Base-by-base conservation (phyloP, 768 basidiomycete genomes). In the Ramaria sp. region DNA sequence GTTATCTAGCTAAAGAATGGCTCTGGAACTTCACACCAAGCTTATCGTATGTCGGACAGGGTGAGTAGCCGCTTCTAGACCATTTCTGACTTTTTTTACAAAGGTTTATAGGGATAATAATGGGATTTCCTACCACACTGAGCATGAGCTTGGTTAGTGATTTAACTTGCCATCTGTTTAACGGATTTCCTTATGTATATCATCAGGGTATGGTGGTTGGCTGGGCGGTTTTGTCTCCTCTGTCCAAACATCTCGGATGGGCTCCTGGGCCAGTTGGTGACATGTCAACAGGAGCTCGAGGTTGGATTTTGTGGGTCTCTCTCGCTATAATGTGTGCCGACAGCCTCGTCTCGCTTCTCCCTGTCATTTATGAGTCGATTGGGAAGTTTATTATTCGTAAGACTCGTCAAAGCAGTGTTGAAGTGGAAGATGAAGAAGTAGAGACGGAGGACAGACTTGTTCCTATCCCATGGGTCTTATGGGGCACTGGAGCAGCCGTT, bases 231-330 rank as follows among this genome's bases (percentile, higher is more conserved):
- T 72, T 98, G n/a, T 91, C 91, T 0, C 95, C 95, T 5, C 63
- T 97, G 6, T 78, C 92, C 5, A 93, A 91, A 62, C 61, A 76
- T 44, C 66, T 71, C 0, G 91, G 88, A 10, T 98, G 95, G 95
- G 94, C 95, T 0, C 92, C 95, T 43, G 95, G 93, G 4, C 82
- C 87, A 8, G 91, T 95, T 5, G 81, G 83, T 1, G 88, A 90
- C 60, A 90, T 92, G 78, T 76, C 83, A 4, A 76, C 77, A 56
- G 95, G 95, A 39, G 84, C 92, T n/a, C 79, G 94, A 50, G 90
- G 90, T 32, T 95, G 91, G 91, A 92, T 95, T 52, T 78, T 98
- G n/a, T 98, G 95, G 95, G 77, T 84, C 20, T 88, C 92, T 0
- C 76, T 98, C 34, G 94, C 93, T 3, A 87, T 95, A 62, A 97